Percentiles rank a stretch among this genome's conserved stretches.
Conservation (phyloP, 2,329 filamentous ascomycete genomes). For the Paracoccidioides lutzii region DNA sequence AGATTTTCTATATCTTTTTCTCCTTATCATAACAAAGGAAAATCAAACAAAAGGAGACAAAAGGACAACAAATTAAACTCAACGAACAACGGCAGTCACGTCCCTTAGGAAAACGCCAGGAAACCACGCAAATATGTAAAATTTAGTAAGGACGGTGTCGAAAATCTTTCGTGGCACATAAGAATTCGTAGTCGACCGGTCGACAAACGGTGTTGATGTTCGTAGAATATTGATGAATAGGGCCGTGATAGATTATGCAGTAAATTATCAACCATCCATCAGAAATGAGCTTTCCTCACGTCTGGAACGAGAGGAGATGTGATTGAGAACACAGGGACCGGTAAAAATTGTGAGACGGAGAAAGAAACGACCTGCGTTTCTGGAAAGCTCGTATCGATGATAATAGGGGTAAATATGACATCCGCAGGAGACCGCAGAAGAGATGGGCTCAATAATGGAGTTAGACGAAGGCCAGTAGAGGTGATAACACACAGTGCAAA, state of each 20-base stretch:
- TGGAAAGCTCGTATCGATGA: neutral
- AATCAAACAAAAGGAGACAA: neutral
- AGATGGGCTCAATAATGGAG: neutral
- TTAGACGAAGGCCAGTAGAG: neutral
- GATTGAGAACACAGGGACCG: neutral
- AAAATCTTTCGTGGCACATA: neutral
- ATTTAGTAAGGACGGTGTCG: too few species aligned
- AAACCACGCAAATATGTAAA: too few species aligned
- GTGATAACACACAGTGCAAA: neutral
- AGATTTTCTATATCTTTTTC: neutral
- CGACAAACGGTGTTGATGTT: neutral
- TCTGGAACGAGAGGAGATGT: neutral
- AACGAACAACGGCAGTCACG: too few species aligned
- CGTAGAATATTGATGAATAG: neutral
- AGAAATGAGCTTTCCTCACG: too few species aligned
- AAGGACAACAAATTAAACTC: neutral
- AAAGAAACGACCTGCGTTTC: neutral
- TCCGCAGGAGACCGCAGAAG: neutral
- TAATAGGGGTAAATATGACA: neutral
- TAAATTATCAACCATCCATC: neutral
- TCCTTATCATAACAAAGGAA: neutral
- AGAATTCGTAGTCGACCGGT: neutral
- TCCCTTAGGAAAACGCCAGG: too few species aligned
- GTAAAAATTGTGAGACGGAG: neutral
- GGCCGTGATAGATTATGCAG: neutral